Conservation (phyloP, 352 stramenopile genomes). For the Globisporangium rhizosaccharum region DNA sequence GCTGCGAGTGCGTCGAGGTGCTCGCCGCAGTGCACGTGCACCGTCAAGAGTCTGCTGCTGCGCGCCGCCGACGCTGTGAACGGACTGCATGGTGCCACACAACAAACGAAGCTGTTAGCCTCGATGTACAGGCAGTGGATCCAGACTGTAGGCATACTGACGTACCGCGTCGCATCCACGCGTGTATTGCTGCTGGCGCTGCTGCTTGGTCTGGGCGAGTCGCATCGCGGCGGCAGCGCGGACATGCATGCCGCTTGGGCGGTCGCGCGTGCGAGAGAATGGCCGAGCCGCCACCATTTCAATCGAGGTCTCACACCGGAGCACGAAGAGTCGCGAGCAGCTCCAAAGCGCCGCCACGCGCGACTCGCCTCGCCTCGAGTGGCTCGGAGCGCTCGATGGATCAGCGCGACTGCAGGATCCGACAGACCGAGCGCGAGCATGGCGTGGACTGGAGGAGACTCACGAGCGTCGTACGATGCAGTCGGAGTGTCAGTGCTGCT, state of each 20-base stretch:
- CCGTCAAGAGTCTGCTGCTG: constrained; percentile 33
- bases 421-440: constrained; percentile 7
- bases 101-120: no score
- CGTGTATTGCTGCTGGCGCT: not conserved
- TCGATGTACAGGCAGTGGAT: not conserved
- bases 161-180: constrained; percentile 14
- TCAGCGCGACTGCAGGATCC: not conserved
- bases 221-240: constrained; percentile 30
- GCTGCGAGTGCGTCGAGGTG: constrained; percentile 20
- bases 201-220: constrained; percentile 15
- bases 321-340: not conserved
- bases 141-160: not conserved
- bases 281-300: not conserved
- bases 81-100: constrained; percentile 18
- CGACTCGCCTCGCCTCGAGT: no score
- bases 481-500: constrained; percentile 30
- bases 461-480: constrained; percentile 28
- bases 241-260: constrained; percentile 34
- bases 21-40: constrained; percentile 52
- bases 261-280: not conserved
- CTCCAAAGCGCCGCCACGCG: not conserved
- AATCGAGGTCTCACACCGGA: not conserved
- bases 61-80: constrained; percentile 42
- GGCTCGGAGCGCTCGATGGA: no score
- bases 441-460: constrained; percentile 1